Percentiles rank a stretch among this genome's conserved stretches.
Evolutionary conservation across 148 eudicot species (phyloP).

Genomic region (Rhododendron griersonianum): DNA sequence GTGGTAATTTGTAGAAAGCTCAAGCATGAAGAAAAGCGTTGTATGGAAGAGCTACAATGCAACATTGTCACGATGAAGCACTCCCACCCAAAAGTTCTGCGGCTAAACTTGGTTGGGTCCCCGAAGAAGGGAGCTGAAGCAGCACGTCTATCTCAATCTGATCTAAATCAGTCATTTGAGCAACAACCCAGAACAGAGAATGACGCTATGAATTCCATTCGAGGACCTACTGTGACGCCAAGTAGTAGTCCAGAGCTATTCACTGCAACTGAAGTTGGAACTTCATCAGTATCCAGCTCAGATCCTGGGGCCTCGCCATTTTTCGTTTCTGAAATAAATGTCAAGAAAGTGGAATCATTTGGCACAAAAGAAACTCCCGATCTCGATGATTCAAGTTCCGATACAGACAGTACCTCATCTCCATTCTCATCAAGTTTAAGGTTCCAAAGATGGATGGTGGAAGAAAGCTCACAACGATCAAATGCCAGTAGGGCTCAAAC

Average conservation of each 20-base stretch:
- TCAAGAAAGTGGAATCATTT: slow-evolving; percentile 41
- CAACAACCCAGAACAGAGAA: slow-evolving; percentile 21
- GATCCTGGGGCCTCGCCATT: slow-evolving; percentile 82
- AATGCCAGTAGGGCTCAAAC: slow-evolving; percentile 15
- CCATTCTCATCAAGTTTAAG: slow-evolving; percentile 69
- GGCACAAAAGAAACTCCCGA: slow-evolving; percentile 34
- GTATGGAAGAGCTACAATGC: slow-evolving; percentile 94
- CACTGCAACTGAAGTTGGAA: slow-evolving; percentile 85
- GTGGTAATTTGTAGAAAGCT: slow-evolving; percentile 50
- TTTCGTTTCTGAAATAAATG: slow-evolving; percentile 32
- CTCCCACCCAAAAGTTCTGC: slow-evolving; percentile 73
- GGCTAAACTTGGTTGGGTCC: slow-evolving; percentile 71
- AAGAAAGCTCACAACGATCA: slow-evolving; percentile 27
- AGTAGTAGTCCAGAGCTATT: slow-evolving; percentile 84
- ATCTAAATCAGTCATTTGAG: slow-evolving; percentile 25
- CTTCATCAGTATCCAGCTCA: slow-evolving; percentile 86
- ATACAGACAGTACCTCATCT: slow-evolving; percentile 56
- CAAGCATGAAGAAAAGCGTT: slow-evolving; percentile 73
- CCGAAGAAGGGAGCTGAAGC: slow-evolving; percentile 48
- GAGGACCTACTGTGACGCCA: slow-evolving; percentile 82
- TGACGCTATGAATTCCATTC: slow-evolving; percentile 23
- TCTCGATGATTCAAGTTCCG: slow-evolving; percentile 46
- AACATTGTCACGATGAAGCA: slow-evolving; percentile 82
- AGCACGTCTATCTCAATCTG: slow-evolving; percentile 27
- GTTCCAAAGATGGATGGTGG: slow-evolving; percentile 78